Evolutionary conservation across 2,329 filamentous ascomycete genomes (phyloP), one percentile per base, ranked within the genome.

Genomic region (Penicillium sp.): DNA sequence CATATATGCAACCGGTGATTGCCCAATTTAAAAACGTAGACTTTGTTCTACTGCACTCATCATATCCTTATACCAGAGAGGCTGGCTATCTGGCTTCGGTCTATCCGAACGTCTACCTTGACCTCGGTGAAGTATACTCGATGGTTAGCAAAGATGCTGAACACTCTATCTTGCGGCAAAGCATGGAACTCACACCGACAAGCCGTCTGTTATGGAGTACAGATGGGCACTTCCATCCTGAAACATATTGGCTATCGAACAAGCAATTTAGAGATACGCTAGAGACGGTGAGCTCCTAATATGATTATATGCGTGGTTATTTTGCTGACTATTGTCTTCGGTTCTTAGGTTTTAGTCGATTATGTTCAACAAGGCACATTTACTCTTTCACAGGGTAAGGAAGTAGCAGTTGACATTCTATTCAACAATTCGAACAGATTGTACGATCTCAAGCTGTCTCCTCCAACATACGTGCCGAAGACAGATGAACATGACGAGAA

Each of bases 41-140:
- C 0, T 86, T 95, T 55, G 87, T 95, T 2, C 75, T 95, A 8
- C 80, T 95, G 2, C 90, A 95, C 67, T 86, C 90, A 0, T 83
- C 89, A 2, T 95, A 95, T 68, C 91, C 91, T 0, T 94, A 88
- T 66, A 90, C 86, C 0, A 81, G 86, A 38, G 89, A 94, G 71
- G 83, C 87, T 0, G 89, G 87, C 0, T 95, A 93, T 67, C 78
- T 95, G 20, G 89, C 90, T 0, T 83, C 83, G 0, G 84, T 89
- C 21, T 94, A 91, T 67, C 78, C 82, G 23, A 93, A 95, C 65
- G 88, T 89, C 1, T 94, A 91, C 66, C 83, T 90, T 12, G 91
- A 95, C 66, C 83, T 95, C 54, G 90, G 91, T 1, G 87, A 91
- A 66, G 86, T 94, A 0, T 95, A 94, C 59, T 90, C 90, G 0